phyloP scores from a whole-genome alignment of 129 eudicot genomes.

The Sambucus nigra region DNA sequence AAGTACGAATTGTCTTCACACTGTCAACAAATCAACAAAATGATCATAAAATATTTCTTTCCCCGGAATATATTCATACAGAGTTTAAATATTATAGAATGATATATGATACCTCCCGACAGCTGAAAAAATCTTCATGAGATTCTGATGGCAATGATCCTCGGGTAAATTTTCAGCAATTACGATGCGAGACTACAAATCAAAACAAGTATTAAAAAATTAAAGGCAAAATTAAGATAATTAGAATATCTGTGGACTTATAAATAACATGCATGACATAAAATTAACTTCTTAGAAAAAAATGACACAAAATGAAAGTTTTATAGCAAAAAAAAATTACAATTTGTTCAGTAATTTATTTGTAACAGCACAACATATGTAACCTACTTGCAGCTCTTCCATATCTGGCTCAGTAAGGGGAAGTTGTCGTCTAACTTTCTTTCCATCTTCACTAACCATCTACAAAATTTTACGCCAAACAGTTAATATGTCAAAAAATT shows the following conservation, averaged over 20 bases:
- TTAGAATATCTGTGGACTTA: background rate
- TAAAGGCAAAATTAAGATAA: background rate
- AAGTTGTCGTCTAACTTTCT: constrained; percentile 61
- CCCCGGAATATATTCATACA: background rate
- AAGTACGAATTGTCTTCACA: constrained; percentile 91
- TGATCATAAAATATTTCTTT: background rate
- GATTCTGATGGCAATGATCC: constrained; percentile 90
- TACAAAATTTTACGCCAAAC: constrained; percentile 16
- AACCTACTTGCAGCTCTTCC: constrained; percentile 84
- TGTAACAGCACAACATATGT: no score
- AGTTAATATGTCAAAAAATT: constrained; percentile 4
- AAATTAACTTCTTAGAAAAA: background rate
- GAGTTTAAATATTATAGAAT: background rate
- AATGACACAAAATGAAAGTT: no score
- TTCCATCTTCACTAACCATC: constrained; percentile 92
- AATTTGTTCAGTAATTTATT: no score
- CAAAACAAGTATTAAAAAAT: background rate
- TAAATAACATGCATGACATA: background rate
- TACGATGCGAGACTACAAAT: constrained; percentile 65
- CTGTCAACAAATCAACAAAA: constrained; percentile 30
- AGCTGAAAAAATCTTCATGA: constrained; percentile 84
- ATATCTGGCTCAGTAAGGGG: constrained; percentile 66
- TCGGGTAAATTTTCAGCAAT: constrained; percentile 94
- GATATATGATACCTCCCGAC: constrained; percentile 70
- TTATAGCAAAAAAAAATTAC: background rate